Evolutionary conservation across 225 moss, liverwort and hornwort genomes (phyloP).

Genomic region (Rhytidiadelphus loreus): DNA sequence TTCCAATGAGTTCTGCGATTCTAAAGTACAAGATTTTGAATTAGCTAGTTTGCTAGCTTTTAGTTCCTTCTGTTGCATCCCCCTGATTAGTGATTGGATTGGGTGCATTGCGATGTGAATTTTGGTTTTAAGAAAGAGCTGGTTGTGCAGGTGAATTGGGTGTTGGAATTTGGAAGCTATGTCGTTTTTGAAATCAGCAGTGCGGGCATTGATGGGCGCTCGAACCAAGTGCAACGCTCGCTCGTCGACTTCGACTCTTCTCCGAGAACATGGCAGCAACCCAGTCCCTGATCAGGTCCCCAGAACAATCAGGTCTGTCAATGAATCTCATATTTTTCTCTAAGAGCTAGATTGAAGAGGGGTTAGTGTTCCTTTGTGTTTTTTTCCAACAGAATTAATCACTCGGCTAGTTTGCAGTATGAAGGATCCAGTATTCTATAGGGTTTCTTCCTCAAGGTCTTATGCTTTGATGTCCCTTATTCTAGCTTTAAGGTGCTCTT

Average conservation of each 20-base stretch:
- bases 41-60: neutral
- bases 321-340: neutral
- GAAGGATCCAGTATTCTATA: neutral
- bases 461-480: neutral
- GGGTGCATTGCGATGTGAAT: neutral
- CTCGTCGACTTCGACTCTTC: neutral
- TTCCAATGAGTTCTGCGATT: neutral
- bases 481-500: neutral
- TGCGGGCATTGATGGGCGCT: neutral
- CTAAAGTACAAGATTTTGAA: neutral
- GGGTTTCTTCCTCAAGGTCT: neutral
- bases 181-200: slow-evolving; percentile 4
- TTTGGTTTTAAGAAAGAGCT: neutral
- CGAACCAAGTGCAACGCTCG: slow-evolving; percentile 4
- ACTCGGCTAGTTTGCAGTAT: neutral
- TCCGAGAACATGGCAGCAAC: neutral
- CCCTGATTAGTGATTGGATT: neutral
- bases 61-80: neutral
- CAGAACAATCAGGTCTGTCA: neutral
- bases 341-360: neutral
- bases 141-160: neutral
- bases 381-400: neutral
- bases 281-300: neutral
- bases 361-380: neutral
- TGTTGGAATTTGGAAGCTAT: slow-evolving; percentile 9